Base-by-base conservation (phyloP, 1,284 basidiomycete species). In the Ceratorhiza oryzae-sativae region DNA sequence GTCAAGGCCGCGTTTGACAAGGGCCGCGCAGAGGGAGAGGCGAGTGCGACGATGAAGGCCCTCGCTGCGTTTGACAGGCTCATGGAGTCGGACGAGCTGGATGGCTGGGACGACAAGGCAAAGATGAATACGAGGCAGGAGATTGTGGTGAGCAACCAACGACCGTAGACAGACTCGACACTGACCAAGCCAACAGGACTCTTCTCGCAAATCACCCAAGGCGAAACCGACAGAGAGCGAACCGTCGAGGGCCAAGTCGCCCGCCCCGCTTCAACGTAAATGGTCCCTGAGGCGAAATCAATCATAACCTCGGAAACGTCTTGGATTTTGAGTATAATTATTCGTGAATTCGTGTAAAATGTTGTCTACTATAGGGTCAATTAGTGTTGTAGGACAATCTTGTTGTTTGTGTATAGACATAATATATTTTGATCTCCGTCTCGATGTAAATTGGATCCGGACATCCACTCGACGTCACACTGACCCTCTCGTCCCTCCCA, bases 1-100 rank as follows among this genome's bases (percentile, higher is more conserved):
- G 62, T 53, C 32, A 36, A 39, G 49, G 85, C 88, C 41, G 80
- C 82, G 5, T 83, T 86, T 74, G 77, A 82, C 1, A 82, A 82
- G 74, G 83, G 82, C 30, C 84, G 87, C 77, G 79, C 77, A 15
- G 85, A 86, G 36, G 71, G 53, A 20, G 65, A 20, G 71, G 72
- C 62, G 59, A 65, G 15, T 51, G 49, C 42, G 51, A 45, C 32
- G 27, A 36, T 49, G 60, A 46, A 25, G 46, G 34, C 65, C 71
- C 23, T 34, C 13, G 68, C 32, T 12, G 56, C 18, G 58, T 72
- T 71, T 18, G 70, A 65, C n/a, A 34, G 48, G 15, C 62, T 65
- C 2, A 53, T 53, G 46, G 62, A 53, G 32, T 10, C 45, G 20
- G 62, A 65, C 15, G 62, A 53, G 36, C 13, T 65, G 46, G 46